Evolutionary conservation across 306 rosid species (phyloP), one percentile per base, ranked within the genome.

Genomic region (Boehmeria nivea): DNA sequence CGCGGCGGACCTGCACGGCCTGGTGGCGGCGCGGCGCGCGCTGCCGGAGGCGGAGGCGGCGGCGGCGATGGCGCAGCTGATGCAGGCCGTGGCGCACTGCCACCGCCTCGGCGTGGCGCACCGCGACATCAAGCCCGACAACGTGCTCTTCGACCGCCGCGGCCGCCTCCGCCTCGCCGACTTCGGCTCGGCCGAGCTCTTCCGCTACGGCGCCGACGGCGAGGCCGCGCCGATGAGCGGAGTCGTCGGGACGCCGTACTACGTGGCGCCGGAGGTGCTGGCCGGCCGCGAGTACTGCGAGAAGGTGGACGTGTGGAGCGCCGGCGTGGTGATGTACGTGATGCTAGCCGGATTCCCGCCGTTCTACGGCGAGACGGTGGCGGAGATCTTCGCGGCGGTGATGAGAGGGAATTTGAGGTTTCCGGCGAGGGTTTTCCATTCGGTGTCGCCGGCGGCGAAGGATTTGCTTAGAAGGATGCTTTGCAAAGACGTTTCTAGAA

Each of bases 291-390:
- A 76, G 6, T 86, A 83, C 65, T 43, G 37, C 0, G 90, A 83
- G 75, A 86, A 83, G 37, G 81, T 86, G 1, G 95, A 86, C 17
- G 81, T 86, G 21, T 86, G 95, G 95, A 83, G 95, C 52, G 75
- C 78, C 28, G 90, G 95, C 9, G 95, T 86, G n/a, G 83, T 86
- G 57, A 63, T 86, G 70, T 86, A 83, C 65, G 57, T 71, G 20
- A 75, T 86, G 83, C 51, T 86, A 52, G 77, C 80, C 0, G 95
- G 90, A 1, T 61, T 64, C 53, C 78, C 76, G 11, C 95, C 95
- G 11, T 86, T 86, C 57, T 61, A 57, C 6, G 95, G 90, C 0
- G 90, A 83, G 1, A 62, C 85, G 0, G 73, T 79, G 10, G 78
- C 27, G 43, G 91, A 86, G 70, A 74, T 78, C 43, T 80, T 83